Evolutionary conservation across 2,329 filamentous ascomycete genomes (phyloP), one percentile per base, ranked within the genome.

Genomic region (Cordyceps farinosa): DNA sequence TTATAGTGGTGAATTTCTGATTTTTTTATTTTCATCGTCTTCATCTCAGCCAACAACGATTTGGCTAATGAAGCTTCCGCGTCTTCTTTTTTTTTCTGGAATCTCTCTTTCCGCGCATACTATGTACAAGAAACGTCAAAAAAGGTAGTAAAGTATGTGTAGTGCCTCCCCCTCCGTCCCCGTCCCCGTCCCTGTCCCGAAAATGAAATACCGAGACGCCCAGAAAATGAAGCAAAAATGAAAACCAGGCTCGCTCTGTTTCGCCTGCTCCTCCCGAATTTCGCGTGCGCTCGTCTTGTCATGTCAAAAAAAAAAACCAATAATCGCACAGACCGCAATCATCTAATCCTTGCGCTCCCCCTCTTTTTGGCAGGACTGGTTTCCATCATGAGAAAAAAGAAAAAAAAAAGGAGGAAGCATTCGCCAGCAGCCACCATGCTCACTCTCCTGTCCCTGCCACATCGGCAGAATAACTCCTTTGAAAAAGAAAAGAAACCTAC

Each of bases 1-100:
- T 59, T 34, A 45, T 61, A 45, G 38, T 61, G 44, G 56, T 50
- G 34, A 45, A 58, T 58, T 44, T 61, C 34, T 61, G 27, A 44
- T 51, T 53, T 53, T 52, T 51, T 53, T 53, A 15, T 34, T 34
- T 51, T 42, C 17, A 5, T 45, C 38, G 22, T 6, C 45, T 51
- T 40, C 36, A 44, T 60, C 30, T 11, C 22, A 29, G 44, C 27
- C 42, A 40, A 13, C 38, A 22, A 22, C 38, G 11, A 11, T 13
- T 13, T 40, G 38, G 38, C 38, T 13, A 15, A 40, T 11, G 38
- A 40, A 40, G 38, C 13, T 40, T 15, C 34, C 34, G 5, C 38
- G 15, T 40, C 38, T 40, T 40, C 15, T 40, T 5, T 4, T 40
- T 13, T 40, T 40, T 40, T 40, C 10, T 4, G 15, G 38, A 15